phyloP scores from a whole-genome alignment of 352 stramenopile genomes.

The Blastocystis hominis region DNA sequence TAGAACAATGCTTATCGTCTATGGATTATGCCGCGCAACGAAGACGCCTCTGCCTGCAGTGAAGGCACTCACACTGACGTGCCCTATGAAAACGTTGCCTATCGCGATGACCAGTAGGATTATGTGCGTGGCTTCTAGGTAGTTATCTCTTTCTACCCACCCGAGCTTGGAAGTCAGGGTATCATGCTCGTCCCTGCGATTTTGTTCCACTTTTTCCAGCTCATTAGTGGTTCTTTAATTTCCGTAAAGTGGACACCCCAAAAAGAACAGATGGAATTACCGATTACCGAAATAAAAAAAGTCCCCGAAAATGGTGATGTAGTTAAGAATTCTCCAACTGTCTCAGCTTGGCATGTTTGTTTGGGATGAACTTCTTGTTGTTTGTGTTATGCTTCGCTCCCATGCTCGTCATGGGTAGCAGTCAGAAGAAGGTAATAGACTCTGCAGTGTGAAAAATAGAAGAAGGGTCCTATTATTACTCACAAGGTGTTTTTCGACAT shows the following conservation, averaged over 20 bases:
- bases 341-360: slow-evolving; percentile 3
- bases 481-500: slow-evolving; percentile 89
- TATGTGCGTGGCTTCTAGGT: not conserved
- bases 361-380: not conserved
- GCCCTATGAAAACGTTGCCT: slow-evolving; percentile 45
- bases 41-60: not conserved
- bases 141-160: slow-evolving; percentile 44
- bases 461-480: slow-evolving; percentile 31
- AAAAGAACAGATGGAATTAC: not conserved
- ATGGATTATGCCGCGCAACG: not conserved
- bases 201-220: slow-evolving; percentile 38
- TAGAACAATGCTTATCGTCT: slow-evolving; percentile 1
- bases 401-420: not conserved
- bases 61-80: slow-evolving; percentile 18
- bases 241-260: slow-evolving; percentile 9
- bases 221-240: slow-evolving; percentile 12
- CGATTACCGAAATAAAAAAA: not conserved
- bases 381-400: not conserved
- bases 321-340: not conserved
- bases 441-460: not conserved
- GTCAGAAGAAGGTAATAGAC: not conserved
- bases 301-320: not conserved
- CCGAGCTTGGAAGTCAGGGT: slow-evolving; percentile 12
- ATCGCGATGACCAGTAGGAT: slow-evolving; percentile 51
- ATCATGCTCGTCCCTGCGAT: slow-evolving; percentile 38